phyloP scores from a whole-genome alignment of 1,284 basidiomycete genomes.

The Cutaneotrichosporon cyanovorans region DNA sequence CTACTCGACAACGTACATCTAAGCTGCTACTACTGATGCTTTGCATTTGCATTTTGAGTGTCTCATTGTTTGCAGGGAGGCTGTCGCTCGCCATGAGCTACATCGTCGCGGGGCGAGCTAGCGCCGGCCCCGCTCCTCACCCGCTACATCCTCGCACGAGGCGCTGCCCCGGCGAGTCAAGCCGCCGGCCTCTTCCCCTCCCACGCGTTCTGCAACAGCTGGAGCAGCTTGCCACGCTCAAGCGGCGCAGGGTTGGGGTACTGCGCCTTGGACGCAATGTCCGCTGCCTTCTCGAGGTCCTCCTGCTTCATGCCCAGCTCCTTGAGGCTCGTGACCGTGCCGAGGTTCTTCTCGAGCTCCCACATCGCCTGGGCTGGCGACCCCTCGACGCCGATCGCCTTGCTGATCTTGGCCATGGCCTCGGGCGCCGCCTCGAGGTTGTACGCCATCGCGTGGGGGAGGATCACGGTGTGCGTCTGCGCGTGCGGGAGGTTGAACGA shows the following conservation, averaged over 20 bases:
- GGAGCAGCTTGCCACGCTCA: constrained; percentile 42
- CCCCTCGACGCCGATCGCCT: constrained; percentile 32
- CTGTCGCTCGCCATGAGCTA: too few species aligned
- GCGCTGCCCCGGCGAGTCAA: too few species aligned
- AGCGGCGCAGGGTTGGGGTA: constrained; percentile 50
- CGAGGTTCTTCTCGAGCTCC: constrained; percentile 46
- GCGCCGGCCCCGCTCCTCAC: too few species aligned
- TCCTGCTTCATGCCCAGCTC: constrained; percentile 49
- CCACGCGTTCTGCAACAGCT: constrained; percentile 28
- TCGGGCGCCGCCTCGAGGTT: constrained; percentile 45
- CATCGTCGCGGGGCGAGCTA: too few species aligned
- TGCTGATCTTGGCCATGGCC: constrained; percentile 44
- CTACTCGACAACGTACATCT: too few species aligned
- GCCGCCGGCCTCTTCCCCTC: constrained; percentile 11
- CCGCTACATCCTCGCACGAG: too few species aligned
- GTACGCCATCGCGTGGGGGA: constrained; percentile 49
- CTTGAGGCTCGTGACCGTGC: constrained; percentile 46
- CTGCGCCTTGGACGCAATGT: constrained; percentile 46
- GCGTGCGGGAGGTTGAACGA: constrained; percentile 50
- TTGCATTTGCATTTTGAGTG: too few species aligned
- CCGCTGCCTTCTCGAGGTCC: constrained; percentile 48
- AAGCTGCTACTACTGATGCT: too few species aligned
- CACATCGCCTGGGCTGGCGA: constrained; percentile 47
- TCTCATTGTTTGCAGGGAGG: too few species aligned
- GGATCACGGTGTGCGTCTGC: constrained; percentile 50